Base-by-base conservation (phyloP, 164 flowering plant species). In the Nymphaea colorata region DNA sequence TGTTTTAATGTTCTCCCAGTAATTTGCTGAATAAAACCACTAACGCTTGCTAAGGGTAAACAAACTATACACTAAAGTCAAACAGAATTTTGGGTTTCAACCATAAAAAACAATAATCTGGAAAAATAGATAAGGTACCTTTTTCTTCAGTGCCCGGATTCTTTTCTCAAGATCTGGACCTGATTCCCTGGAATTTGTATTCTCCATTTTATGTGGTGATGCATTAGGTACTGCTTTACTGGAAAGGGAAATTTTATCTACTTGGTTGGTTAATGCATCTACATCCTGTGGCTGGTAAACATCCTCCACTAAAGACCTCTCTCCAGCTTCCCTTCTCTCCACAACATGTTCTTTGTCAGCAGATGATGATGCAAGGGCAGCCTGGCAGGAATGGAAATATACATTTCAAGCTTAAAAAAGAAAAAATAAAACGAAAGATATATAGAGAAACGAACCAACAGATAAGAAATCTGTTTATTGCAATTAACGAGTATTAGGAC, bases 121-220 rank as follows among this genome's bases (percentile, higher is more conserved):
- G 36, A 25, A 25, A 25, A 25, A 25, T 25, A 25, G 36, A 25
- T 25, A 47, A n/a, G 36, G 64, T 76, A 79, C 98, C 94, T 93
- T 93, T 84, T 93, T 93, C 75, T 84, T 89, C 2, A 90, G 78
- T 17, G 98, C 90, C 63, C 98, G 79, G 62, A 93, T 90, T 77
- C 71, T 86, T 82, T 86, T 93, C 67, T 90, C 91, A 68, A 89
- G 79, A 76, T 87, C 94, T 66, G 75, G 83, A 73, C 62, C 73
- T 41, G 81, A 72, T 57, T 65, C 76, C 36, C 53, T 81, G 1
- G 82, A 47, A 81, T 75, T 78, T 25, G 75, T 66, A 67, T 73
- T 73, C 68, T 83, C 89, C 3, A 61, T 62, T 67, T 79, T 62
- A 42, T 82, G 72, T 51, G 74, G 44, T 4, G 79, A 64, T 60